Conservation (phyloP, 2,329 filamentous ascomycete genomes). For the Capronia epimyces region DNA sequence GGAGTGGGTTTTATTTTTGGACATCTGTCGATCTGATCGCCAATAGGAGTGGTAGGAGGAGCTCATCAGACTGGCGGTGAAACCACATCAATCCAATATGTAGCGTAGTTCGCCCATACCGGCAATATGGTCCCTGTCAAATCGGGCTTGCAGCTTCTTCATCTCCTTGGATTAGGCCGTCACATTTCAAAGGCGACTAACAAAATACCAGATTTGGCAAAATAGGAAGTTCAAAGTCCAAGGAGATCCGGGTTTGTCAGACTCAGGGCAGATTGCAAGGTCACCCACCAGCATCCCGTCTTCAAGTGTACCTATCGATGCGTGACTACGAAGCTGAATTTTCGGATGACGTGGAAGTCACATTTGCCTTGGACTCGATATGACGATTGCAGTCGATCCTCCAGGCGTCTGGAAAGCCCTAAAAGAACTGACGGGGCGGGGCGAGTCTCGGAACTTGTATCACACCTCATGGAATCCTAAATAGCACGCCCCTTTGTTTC, state of each 20-base stretch:
- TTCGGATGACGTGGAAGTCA: not conserved
- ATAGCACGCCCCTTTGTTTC: not conserved
- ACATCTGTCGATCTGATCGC: not conserved
- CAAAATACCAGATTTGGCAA: not conserved
- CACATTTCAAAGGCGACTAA: not conserved
- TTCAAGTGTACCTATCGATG: not conserved
- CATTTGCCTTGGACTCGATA: not conserved
- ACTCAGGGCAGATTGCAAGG: not conserved
- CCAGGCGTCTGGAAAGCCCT: not conserved
- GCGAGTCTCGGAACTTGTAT: slow-evolving; percentile 1
- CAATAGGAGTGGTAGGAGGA: not conserved
- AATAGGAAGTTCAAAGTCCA: not conserved
- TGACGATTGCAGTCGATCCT: not conserved
- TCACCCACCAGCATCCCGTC: not conserved
- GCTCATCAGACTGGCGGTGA: not conserved
- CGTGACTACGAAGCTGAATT: not conserved
- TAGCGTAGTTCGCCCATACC: not conserved
- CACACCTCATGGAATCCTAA: not conserved
- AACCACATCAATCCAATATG: not conserved
- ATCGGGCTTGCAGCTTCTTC: not conserved
- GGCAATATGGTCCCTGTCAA: slow-evolving; percentile 1
- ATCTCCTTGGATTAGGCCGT: not conserved
- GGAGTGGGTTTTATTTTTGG: not conserved
- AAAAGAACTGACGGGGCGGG: not conserved
- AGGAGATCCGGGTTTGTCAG: not conserved